Conservation (phyloP, 352 stramenopile genomes). For the Globisporangium carolinianum region DNA sequence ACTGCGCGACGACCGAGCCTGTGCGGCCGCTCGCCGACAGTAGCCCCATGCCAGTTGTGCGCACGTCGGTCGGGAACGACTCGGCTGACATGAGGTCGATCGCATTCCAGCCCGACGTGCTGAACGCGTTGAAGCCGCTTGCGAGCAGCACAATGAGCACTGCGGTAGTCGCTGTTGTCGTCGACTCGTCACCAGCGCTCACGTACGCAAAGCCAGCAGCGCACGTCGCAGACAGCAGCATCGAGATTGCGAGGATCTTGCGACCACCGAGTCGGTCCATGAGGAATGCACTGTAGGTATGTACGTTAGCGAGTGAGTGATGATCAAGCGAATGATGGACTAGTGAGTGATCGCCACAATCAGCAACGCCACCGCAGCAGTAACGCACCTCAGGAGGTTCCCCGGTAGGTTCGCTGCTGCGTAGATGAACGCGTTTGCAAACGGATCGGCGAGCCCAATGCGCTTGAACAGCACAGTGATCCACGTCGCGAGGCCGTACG, state of each 20-base stretch:
- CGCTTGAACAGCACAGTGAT: conserved; percentile 91
- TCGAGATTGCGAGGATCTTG: conserved; percentile 63
- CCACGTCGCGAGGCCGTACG: conserved; percentile 90
- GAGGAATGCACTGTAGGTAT: conserved; percentile 30
- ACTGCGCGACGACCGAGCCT: conserved; percentile 88
- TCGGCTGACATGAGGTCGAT: conserved; percentile 89
- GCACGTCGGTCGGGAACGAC: conserved; percentile 86
- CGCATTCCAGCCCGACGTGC: conserved; percentile 88
- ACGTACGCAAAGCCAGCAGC: conserved; percentile 73
- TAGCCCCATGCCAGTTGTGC: conserved; percentile 87
- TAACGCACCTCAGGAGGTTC: conserved; percentile 71
- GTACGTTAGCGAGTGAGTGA: neutral
- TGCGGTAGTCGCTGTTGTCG: conserved; percentile 10
- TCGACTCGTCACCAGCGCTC: conserved; percentile 22
- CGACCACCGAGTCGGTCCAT: conserved; percentile 66
- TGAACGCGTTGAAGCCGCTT: conserved; percentile 89
- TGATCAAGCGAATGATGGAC: neutral
- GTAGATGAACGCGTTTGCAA: conserved; percentile 91
- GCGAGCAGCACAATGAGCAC: conserved; percentile 71
- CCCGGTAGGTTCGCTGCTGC: conserved; percentile 86
- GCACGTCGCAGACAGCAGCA: conserved; percentile 59
- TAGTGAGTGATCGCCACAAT: too few relatives aligned
- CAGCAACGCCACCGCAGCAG: neutral
- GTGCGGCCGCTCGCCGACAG: conserved; percentile 75
- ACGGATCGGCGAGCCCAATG: conserved; percentile 85